phyloP scores from a whole-genome alignment of 768 basidiomycete species.

The Xerocomellus amylosporus region DNA sequence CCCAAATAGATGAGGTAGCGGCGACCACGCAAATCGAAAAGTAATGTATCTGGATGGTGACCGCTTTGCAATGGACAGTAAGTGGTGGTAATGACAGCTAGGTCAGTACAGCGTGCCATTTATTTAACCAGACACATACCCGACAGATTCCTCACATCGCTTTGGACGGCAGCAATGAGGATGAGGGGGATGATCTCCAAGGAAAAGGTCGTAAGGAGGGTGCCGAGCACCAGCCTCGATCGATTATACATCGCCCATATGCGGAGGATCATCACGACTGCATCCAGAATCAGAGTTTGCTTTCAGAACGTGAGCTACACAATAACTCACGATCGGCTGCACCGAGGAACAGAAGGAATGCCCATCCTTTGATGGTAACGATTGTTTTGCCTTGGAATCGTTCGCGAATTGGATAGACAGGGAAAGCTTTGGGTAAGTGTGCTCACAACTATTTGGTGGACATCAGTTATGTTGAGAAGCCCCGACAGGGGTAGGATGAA shows the following conservation, averaged over 20 bases:
- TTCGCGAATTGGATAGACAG: no score
- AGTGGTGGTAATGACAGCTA: not conserved
- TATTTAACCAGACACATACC: not conserved
- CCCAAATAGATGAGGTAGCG: not conserved
- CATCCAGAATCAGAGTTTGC: not conserved
- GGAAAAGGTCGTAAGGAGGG: not conserved
- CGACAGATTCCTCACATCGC: not conserved
- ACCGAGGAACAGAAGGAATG: not conserved
- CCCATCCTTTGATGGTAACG: not conserved
- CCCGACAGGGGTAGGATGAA: not conserved
- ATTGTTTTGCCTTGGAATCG: not conserved
- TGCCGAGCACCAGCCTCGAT: not conserved
- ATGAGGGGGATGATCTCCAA: not conserved
- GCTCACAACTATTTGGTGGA: conserved; percentile 1
- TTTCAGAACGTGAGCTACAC: not conserved
- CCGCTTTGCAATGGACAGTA: not conserved
- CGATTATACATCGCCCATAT: not conserved
- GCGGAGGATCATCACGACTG: conserved; percentile 4
- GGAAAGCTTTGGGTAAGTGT: not conserved
- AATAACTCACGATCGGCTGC: conserved; percentile 7
- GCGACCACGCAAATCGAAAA: not conserved
- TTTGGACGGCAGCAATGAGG: not conserved
- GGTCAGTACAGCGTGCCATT: not conserved
- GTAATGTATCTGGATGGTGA: not conserved
- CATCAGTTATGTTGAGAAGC: not conserved